Conservation (phyloP, 179 eudicot species). For the Sideroxylon spinosum region DNA sequence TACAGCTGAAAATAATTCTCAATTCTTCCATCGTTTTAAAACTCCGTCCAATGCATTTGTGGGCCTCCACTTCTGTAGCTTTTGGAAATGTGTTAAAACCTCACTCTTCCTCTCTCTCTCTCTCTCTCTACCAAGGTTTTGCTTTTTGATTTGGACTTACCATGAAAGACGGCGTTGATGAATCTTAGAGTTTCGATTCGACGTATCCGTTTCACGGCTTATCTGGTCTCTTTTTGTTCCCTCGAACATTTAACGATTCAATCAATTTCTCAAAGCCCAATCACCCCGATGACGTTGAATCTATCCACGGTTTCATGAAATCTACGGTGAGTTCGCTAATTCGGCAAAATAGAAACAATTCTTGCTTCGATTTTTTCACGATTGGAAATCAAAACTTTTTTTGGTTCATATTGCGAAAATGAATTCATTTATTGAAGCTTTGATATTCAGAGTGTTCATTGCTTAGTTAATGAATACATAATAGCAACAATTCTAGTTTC, state of each 20-base stretch:
- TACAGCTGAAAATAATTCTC: too few species aligned
- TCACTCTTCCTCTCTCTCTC: neutral
- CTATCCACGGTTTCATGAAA: conserved; percentile 38
- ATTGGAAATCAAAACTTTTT: too few species aligned
- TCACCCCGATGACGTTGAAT: conserved; percentile 29
- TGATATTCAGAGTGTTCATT: too few species aligned
- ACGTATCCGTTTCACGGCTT: conserved; percentile 48
- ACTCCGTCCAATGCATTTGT: too few species aligned
- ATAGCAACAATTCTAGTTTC: too few species aligned
- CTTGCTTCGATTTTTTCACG: neutral
- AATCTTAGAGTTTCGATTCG: conserved; percentile 23
- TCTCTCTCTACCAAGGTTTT: conserved; percentile 22
- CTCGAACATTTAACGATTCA: conserved; percentile 27
- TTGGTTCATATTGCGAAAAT: too few species aligned
- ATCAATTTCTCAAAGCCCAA: conserved; percentile 16
- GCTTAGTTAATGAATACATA: too few species aligned
- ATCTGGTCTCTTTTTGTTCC: conserved; percentile 31
- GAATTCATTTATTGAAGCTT: neutral
- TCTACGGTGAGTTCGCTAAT: conserved; percentile 22
- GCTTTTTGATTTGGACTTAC: neutral
- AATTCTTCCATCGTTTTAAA: too few species aligned
- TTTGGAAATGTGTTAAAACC: too few species aligned
- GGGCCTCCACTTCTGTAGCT: too few species aligned
- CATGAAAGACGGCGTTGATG: conserved; percentile 15
- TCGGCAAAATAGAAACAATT: neutral